Conservation (phyloP, 768 basidiomycete genomes). For the Mycena belliarum region DNA sequence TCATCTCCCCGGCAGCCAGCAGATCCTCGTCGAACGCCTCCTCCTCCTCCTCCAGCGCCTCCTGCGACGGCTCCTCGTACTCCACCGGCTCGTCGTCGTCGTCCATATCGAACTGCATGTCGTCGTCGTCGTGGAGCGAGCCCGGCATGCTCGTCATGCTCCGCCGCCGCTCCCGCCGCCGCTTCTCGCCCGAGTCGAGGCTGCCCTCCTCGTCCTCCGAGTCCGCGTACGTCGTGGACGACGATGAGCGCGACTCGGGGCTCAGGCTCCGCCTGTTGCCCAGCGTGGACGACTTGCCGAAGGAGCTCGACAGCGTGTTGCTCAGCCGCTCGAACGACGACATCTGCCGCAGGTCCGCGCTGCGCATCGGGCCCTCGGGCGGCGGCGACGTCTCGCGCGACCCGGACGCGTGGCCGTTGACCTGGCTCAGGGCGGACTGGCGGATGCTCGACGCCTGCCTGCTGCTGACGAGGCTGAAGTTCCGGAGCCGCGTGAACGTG, state of each 20-base stretch:
- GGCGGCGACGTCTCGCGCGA: conserved; percentile 32
- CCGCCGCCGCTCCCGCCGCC: conserved; percentile 47
- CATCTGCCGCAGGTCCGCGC: conserved; percentile 62
- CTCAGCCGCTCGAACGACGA: conserved; percentile 76
- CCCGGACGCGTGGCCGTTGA: conserved; percentile 9
- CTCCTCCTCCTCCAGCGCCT: conserved; percentile 68
- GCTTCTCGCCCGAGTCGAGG: conserved; percentile 40
- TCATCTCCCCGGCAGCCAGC: conserved; percentile 81
- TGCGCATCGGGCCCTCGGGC: conserved; percentile 35
- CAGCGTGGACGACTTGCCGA: conserved; percentile 32
- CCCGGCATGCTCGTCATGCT: conserved; percentile 89
- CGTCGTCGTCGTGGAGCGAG: conserved; percentile 69
- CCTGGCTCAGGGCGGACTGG: conserved; percentile 12
- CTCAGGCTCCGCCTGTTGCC: conserved; percentile 48
- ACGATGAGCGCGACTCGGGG: conserved; percentile 55
- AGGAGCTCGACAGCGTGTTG: conserved; percentile 42
- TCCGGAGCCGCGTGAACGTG: conserved; percentile 70
- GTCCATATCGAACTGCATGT: conserved; percentile 51
- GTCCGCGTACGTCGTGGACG: conserved; percentile 48
- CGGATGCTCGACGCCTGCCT: conserved; percentile 33
- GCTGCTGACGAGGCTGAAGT: conserved; percentile 73
- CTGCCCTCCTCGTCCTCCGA: conserved; percentile 60
- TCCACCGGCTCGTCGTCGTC: conserved; percentile 49
- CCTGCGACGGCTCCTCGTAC: conserved; percentile 38
- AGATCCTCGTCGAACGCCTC: conserved; percentile 80